Evolutionary conservation across 495 filamentous ascomycete species (phyloP).

Genomic region (Neurospora sublineolata): DNA sequence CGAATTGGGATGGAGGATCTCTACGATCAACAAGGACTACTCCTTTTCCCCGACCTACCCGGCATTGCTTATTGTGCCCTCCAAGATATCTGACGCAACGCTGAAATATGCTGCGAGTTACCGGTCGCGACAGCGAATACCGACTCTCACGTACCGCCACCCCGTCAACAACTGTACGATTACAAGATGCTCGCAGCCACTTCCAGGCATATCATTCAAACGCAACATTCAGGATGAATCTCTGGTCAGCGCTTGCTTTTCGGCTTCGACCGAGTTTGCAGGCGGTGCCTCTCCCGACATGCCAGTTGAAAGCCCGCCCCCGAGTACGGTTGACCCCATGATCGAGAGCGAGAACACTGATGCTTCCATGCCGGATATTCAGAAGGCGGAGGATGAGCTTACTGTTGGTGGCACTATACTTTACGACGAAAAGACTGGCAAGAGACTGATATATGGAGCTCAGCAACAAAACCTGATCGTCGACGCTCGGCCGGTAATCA

Average conservation of each 20-base stretch:
- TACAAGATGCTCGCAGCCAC: constrained; percentile 84
- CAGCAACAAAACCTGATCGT: constrained; percentile 94
- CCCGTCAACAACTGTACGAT: constrained; percentile 96
- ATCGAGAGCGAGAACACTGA: constrained; percentile 24
- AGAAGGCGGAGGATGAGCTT: constrained; percentile 64
- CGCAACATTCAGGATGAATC: constrained; percentile 94
- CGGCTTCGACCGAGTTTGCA: constrained; percentile 46
- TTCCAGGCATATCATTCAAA: constrained; percentile 77
- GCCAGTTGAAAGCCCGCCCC: constrained; percentile 38
- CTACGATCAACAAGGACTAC: constrained; percentile 80
- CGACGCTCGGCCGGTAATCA: constrained; percentile 89
- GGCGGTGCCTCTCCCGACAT: constrained; percentile 10
- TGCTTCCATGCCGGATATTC: constrained; percentile 41
- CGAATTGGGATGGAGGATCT: constrained; percentile 80
- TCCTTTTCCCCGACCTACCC: constrained; percentile 93
- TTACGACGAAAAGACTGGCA: constrained; percentile 34
- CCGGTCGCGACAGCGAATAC: constrained; percentile 78
- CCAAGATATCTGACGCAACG: constrained; percentile 86
- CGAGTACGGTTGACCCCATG: constrained; percentile 44
- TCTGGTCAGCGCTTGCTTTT: constrained; percentile 84
- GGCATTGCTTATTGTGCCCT: constrained; percentile 68
- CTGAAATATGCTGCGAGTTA: constrained; percentile 88
- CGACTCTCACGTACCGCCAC: constrained; percentile 83
- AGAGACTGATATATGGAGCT: constrained; percentile 70
- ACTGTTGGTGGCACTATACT: constrained; percentile 36